Evolutionary conservation across 2,329 filamentous ascomycete species (phyloP), one percentile per base, ranked within the genome.

Genomic region (Nigrograna mackinnonii): DNA sequence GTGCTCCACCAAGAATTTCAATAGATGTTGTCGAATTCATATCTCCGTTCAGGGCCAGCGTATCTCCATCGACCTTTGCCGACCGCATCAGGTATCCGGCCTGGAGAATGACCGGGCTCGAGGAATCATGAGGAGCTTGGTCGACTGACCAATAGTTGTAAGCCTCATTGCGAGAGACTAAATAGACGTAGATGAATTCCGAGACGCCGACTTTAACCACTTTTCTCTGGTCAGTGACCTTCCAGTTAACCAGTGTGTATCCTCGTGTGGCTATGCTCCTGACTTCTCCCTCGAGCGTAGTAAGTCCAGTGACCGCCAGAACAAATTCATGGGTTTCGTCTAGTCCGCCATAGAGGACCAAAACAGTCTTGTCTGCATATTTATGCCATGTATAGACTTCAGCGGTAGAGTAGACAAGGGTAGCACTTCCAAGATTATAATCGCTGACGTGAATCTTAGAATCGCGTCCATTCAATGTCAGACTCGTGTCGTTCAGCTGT

Each of bases 101-200:
- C 46, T 84, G 79, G 37, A 85, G 66, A 30, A 89, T 82, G 14
- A 86, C 73, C 5, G 65, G 52, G 30, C 50, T 54, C 1, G 62
- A 55, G 9, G 52, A 50, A 35, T 62, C 55, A 43, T 64, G 60
- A 13, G 59, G 53, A 1, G 58, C 57, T 43, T 62, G 60, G 19
- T 85, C 78, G 2, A 84, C 70, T 0, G 82, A 79, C 84, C 84
- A 89, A 65, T 85, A 86, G 47, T 84, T 80, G 65, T 87, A 88
- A 0, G 84, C 85, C 11, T 78, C 71, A 47, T 85, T 82, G 32
- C 84, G 80, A 52, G 86, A 84, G 79, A 55, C 64, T 30, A 86
- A 73, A 49, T 83, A 75, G n/a, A 85, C 65, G 26, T 76, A 75
- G 14, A 85, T 62, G 35, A 70, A 67, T 17, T 69, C 71, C 24